Evolutionary conservation across 2,329 filamentous ascomycete genomes (phyloP).

Genomic region (Colletotrichum zoysiae): DNA sequence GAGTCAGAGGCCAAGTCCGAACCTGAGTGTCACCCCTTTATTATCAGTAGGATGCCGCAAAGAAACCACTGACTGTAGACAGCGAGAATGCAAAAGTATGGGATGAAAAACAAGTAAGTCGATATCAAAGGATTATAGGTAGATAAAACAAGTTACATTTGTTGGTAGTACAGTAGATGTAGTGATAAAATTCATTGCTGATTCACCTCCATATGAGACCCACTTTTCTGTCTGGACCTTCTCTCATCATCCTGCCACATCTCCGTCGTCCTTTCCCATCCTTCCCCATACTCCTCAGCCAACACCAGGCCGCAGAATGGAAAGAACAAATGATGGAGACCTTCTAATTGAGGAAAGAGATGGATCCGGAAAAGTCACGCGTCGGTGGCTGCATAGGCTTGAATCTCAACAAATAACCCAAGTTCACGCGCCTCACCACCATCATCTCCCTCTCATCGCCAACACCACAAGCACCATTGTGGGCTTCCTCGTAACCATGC

Average conservation of each 20-base stretch:
- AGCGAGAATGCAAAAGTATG: background rate
- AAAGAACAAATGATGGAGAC: background rate
- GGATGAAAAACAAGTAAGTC: no score
- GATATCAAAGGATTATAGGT: background rate
- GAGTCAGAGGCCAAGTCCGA: background rate
- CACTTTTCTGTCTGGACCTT: slow-evolving; percentile 4
- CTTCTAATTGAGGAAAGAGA: slow-evolving; percentile 31
- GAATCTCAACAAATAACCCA: background rate
- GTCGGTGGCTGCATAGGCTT: slow-evolving; percentile 27
- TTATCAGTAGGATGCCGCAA: background rate
- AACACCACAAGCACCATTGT: slow-evolving; percentile 5
- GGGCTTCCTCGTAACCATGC: slow-evolving; percentile 6
- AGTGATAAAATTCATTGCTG: background rate
- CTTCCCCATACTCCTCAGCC: background rate
- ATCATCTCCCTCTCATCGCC: background rate
- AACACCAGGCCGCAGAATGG: background rate
- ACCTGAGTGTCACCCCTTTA: background rate
- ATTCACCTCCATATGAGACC: background rate
- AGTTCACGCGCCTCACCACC: background rate
- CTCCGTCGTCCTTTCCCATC: background rate
- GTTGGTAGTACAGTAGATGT: no score
- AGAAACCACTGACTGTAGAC: background rate
- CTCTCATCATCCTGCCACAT: slow-evolving; percentile 9
- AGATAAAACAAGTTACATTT: background rate
- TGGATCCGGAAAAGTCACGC: slow-evolving; percentile 16